Evolutionary conservation across 306 rosid genomes (phyloP), one percentile per base, ranked within the genome.

Genomic region (Cucurbita maxima): DNA sequence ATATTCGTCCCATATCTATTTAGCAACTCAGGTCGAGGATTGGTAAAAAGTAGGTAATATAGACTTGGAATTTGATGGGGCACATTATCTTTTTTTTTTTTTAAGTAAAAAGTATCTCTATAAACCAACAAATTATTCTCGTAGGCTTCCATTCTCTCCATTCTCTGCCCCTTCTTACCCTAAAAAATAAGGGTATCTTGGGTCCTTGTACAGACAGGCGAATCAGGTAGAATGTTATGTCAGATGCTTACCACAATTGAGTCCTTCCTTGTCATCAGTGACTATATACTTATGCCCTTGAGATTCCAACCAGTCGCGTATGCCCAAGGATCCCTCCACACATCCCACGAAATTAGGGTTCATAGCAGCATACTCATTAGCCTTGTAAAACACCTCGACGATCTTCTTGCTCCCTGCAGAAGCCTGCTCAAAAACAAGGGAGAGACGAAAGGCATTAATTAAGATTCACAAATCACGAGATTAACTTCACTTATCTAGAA

Each of bases 201-300:
- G n/a, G n/a, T n/a, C n/a, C n/a, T n/a, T n/a, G n/a, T n/a, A 25
- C 25, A 67, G 37, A 37, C 8, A 44, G 10, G 3, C 41, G 30
- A 11, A 47, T 68, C 41, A 14, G 22, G 10, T 68, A 47, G 19
- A 68, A 14, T 25, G 50, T 69, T 68, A 10, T 10, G 38, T 44
- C 7, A 47, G 34, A 30, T 6, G 81, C 85, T 60, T 67, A 94
- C 98, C 98, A 77, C 76, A 89, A 83, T 85, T 56, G 0, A 85
- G 89, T 75, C 98, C 98, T 40, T 90, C 98, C 81, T 90, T 90
- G 81, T 94, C 98, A 78, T 90, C 98, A 4, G 98, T 94, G 78
- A 94, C 98, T 19, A 94, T 83, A 79, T 90, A 94, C 57, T 85
- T 79, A 80, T 94, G 98, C 38, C 98, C 97, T 55, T 87, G 90